Evolutionary conservation across 1,284 basidiomycete species (phyloP).

Genomic region (Flammula alnicola): DNA sequence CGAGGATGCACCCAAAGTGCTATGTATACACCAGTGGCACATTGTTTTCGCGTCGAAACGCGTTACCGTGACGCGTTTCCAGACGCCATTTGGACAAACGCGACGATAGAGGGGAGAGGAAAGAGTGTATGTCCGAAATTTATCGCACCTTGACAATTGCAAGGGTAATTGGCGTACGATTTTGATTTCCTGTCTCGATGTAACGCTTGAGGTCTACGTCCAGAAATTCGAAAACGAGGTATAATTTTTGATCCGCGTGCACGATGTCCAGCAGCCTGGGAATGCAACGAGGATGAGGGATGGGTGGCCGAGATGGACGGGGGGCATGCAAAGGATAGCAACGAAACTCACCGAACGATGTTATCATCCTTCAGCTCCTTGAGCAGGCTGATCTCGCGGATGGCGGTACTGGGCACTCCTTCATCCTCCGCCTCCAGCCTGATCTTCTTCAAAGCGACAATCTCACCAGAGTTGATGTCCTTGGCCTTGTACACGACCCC

Average conservation of each 20-base stretch:
- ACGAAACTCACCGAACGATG: constrained; percentile 76
- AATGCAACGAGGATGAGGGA: constrained; percentile 18
- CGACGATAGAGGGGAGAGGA: constrained; percentile 18
- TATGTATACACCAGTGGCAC: constrained; percentile 10
- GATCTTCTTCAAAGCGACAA: constrained; percentile 98
- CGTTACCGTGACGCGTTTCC: constrained; percentile 26
- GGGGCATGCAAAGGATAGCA: constrained; percentile 11
- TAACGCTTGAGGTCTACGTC: constrained; percentile 96
- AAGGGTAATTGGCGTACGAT: constrained; percentile 70
- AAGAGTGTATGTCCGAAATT: constrained; percentile 9
- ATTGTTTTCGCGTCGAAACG: constrained; percentile 23
- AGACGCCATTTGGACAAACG: constrained; percentile 5
- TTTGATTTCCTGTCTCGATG: constrained; percentile 86
- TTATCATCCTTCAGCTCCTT: constrained; percentile 97
- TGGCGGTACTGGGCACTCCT: constrained; percentile 96
- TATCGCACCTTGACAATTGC: constrained; percentile 83
- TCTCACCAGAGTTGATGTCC: constrained; percentile 73
- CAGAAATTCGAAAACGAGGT: constrained; percentile 96
- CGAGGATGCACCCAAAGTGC: constrained; percentile 3
- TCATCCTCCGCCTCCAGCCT: constrained; percentile 97
- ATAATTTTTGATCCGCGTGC: constrained; percentile 95
- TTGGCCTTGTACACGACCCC: constrained; percentile 97
- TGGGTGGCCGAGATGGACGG: constrained; percentile 14
- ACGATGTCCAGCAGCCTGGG: constrained; percentile 94
- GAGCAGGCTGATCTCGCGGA: constrained; percentile 95